Base-by-base conservation (phyloP, 768 basidiomycete species). In the Leucocoprinus sp. region DNA sequence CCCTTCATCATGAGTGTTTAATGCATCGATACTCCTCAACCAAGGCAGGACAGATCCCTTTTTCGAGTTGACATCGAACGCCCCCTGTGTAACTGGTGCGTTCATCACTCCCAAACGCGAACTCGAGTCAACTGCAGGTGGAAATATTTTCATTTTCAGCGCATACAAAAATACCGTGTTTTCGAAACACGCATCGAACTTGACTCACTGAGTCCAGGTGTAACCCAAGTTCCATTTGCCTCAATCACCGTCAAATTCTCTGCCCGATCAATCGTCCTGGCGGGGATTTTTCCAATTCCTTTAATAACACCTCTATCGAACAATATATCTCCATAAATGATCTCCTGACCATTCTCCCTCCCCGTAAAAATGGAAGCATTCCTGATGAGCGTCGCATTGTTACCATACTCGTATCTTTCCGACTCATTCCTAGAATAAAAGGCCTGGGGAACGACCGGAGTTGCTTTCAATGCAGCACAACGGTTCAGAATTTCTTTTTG, bases 1-100 rank as follows among this genome's bases (percentile, higher is more conserved):
- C 1, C 82, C 71, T 31, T 81, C 78, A 56, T 93, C 92, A 49
- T 91, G 86, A 0, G 87, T 91, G 58, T 93, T 84, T 54, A 96
- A 72, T 0, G 76, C 89, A 58, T 97, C 93, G 29, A 92, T 69
- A 46, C 77, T 83, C 37, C 90, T 73, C 21, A 97, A 67, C 80
- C 82, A 88, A 1, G 90, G 89, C 26, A 80, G 54, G 46, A 85
- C 70, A 3, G 86, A 75, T 0, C 82, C 84, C 41, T 85, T 74
- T 8, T 50, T 51, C 8, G 87, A 88, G 58, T 84, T 81, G 11
- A 74, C 65, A 56, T 87, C 86, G 35, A 63, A 50, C 12, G 75
- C 66, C 70, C 62, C 72, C 46, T 58, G 70, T 73, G 50, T 54
- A 37, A 57, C 78, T 60, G 93, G 93, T 11, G 72, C 57, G 34